phyloP scores from a whole-genome alignment of 148 eudicot genomes.

The Beta vulgaris region DNA sequence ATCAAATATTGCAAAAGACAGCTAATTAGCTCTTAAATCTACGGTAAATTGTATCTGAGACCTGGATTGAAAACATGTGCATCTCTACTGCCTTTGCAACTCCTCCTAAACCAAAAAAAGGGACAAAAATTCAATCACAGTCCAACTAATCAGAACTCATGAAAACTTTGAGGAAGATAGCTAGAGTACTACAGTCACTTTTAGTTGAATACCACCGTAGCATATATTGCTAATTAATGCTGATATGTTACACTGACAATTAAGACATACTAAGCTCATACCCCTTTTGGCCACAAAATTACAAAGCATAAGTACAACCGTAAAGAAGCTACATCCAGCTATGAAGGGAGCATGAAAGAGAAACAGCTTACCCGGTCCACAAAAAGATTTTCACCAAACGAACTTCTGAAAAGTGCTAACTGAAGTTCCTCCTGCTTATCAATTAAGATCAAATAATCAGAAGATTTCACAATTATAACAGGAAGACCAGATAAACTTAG shows the following conservation, averaged over 20 bases:
- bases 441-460: neutral
- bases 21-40: neutral
- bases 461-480: neutral
- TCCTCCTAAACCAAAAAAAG: neutral
- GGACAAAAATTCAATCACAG: neutral
- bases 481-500: neutral
- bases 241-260: neutral
- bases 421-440: constrained; percentile 81
- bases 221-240: neutral
- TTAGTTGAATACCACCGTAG: neutral
- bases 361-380: constrained; percentile 64
- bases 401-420: constrained; percentile 58
- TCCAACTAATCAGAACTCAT: neutral
- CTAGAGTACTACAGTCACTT: neutral
- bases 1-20: neutral
- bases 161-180: too few species aligned
- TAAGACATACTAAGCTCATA: neutral
- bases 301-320: neutral
- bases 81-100: neutral
- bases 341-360: neutral
- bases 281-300: neutral
- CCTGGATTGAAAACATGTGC: neutral
- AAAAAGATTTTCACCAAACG: constrained; percentile 67
- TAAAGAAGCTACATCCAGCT: neutral
- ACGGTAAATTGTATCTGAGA: neutral